Evolutionary conservation across 2,329 filamentous ascomycete genomes (phyloP).

Genomic region (Diplodia mutila): DNA sequence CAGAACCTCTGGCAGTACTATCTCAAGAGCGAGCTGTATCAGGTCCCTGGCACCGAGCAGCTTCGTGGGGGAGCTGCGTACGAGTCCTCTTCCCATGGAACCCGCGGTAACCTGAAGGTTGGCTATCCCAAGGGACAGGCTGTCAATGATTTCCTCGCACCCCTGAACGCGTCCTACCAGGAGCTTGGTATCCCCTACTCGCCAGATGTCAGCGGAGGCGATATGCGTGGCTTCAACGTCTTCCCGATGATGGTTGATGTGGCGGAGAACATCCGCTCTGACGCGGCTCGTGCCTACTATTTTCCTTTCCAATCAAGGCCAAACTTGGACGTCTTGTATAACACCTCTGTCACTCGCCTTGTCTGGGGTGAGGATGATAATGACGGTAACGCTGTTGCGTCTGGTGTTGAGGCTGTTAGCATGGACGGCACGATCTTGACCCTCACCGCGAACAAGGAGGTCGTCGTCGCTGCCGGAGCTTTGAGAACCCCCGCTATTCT

Average conservation of each 20-base stretch:
- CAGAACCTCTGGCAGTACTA: constrained; percentile 41
- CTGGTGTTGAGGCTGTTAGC: neutral
- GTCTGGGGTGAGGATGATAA: constrained; percentile 37
- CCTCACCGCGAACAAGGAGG: constrained; percentile 28
- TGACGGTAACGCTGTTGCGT: constrained; percentile 33
- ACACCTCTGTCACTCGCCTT: constrained; percentile 48
- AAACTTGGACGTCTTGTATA: constrained; percentile 51
- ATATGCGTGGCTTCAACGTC: constrained; percentile 40
- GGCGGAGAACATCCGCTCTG: constrained; percentile 45
- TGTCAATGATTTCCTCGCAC: constrained; percentile 14
- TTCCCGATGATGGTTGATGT: constrained; percentile 49
- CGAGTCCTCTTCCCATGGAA: constrained; percentile 31
- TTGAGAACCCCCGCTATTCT: constrained; percentile 28
- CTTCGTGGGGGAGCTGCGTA: constrained; percentile 35
- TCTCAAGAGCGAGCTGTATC: constrained; percentile 42
- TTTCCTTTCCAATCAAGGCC: constrained; percentile 42
- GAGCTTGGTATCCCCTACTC: constrained; percentile 32
- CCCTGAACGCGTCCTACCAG: constrained; percentile 32
- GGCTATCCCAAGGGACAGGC: constrained; percentile 27
- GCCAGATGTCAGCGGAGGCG: constrained; percentile 35
- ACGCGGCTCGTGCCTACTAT: constrained; percentile 56
- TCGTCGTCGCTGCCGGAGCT: constrained; percentile 31
- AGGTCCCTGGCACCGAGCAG: constrained; percentile 34
- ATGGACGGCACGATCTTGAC: neutral
- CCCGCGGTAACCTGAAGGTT: constrained; percentile 30